A percentile compares a stretch with the other conserved stretches of the same genome.
These are phyloP conservation scores for Globisporangium lucens DNA, from an alignment of 352 stramenopile genomes.

Conservation along the genomic window DNA sequence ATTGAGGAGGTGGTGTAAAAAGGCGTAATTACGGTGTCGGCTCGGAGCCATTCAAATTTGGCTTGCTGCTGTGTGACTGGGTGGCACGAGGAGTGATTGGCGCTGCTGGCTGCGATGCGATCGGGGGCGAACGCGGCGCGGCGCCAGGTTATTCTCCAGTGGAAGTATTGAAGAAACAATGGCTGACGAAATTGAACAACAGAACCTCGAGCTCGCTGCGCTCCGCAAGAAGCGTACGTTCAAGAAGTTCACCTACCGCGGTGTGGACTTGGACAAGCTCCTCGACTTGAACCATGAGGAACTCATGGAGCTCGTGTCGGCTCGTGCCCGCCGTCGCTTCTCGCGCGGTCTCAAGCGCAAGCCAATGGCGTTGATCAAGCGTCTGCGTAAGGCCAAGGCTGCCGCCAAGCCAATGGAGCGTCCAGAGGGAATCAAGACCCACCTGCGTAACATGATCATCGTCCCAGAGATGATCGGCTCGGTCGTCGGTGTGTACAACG, in stretches of 20 bases:
- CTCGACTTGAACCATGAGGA: conserved; percentile 99
- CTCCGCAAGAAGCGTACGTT: conserved; percentile 99
- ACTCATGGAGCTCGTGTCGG: conserved; percentile 98
- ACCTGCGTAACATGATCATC: conserved; percentile 99
- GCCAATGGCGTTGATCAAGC: conserved; percentile 99
- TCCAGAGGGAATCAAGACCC: conserved; percentile 98
- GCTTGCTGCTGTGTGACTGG: not conserved
- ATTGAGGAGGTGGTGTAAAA: not conserved
- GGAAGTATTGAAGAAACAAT: conserved; percentile 23
- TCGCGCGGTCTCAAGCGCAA: conserved; percentile 99
- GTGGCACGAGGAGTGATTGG: not conserved
- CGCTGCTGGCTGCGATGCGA: not conserved
- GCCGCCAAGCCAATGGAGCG: conserved; percentile 96
- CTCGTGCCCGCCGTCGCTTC: conserved; percentile 96
- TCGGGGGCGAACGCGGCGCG: not conserved
- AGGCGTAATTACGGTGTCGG: conserved; percentile 1
- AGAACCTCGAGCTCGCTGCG: conserved; percentile 90
- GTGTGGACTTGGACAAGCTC: conserved; percentile 99
- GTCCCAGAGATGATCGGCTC: conserved; percentile 99
- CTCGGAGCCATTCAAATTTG: conserved; percentile 18
- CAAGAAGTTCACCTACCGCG: conserved; percentile 99
- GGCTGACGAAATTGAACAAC: conserved; percentile 57
- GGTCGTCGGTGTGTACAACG: conserved; percentile 99
- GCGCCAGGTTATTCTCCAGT: conserved; percentile 15
- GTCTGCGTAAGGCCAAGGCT: conserved; percentile 99